Percentiles rank a stretch among this genome's conserved stretches.
Evolutionary conservation across 306 rosid species (phyloP).

Genomic region (Dalbergia cultrata): DNA sequence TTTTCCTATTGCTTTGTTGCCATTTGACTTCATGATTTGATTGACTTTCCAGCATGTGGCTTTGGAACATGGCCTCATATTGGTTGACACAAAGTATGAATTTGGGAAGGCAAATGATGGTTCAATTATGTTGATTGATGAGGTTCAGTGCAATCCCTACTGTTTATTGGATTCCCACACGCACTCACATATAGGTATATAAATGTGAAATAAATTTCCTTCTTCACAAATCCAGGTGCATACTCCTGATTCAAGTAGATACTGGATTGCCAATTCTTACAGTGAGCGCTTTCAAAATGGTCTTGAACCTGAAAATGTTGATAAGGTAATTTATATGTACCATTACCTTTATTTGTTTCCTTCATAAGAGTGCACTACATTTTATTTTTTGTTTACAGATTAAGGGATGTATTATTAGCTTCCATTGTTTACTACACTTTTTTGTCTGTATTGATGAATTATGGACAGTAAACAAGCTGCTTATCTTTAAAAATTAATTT

Average conservation of each 20-base stretch:
- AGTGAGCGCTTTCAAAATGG: slow-evolving; percentile 75
- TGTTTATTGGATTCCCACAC: not conserved
- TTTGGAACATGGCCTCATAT: slow-evolving; percentile 88
- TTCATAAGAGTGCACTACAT: not conserved
- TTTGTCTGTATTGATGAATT: slow-evolving; percentile 22
- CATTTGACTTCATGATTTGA: slow-evolving; percentile 39
- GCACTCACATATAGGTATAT: slow-evolving; percentile 27
- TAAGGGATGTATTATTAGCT: slow-evolving; percentile 19
- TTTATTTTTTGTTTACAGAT: not conserved
- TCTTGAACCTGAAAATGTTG: slow-evolving; percentile 95
- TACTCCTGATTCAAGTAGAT: slow-evolving; percentile 98
- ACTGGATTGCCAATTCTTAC: slow-evolving; percentile 92
- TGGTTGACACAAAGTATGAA: slow-evolving; percentile 96
- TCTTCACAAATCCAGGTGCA: slow-evolving; percentile 70
- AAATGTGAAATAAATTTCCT: slow-evolving; percentile 20
- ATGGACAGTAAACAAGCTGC: slow-evolving; percentile 26
- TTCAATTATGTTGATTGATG: slow-evolving; percentile 87
- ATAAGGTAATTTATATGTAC: slow-evolving; percentile 68
- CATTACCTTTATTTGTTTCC: slow-evolving; percentile 29
- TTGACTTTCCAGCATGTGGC: slow-evolving; percentile 79
- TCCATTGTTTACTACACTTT: not conserved
- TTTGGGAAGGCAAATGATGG: slow-evolving; percentile 92
- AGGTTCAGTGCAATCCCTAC: slow-evolving; percentile 60
- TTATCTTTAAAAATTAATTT: slow-evolving; percentile 31
- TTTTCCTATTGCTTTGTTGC: slow-evolving; percentile 19